Evolutionary conservation across 176 grass and related monocot species (phyloP), one percentile per base, ranked within the genome.

Genomic region (Paspalum notatum): DNA sequence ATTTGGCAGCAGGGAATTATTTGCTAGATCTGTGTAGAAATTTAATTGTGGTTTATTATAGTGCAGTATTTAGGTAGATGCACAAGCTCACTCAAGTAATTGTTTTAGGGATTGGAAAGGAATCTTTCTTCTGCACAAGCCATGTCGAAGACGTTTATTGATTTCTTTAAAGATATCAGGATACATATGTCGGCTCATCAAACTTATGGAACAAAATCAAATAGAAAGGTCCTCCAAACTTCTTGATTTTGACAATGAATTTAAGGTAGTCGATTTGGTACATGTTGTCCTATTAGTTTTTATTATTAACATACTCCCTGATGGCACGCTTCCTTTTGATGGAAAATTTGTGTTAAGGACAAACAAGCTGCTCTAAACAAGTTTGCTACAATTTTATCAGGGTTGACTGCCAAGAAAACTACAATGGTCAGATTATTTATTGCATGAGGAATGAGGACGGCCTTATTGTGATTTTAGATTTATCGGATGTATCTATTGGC

Each of bases 181-280:
- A 52, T 4, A 9, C 82, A 73, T 53, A 71, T 66, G 17, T 80
- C 86, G 46, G 47, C 50, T 90, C 71, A 82, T 80, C n/a, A 71
- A 85, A 59, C 48, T 64, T 68, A 76, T 86, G n/a, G 87, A 96
- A 80, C 87, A 90, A 54, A 90, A 72, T 58, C 77, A 90, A 69
- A 75, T 37, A n/a, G 79, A 89, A 43, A 74, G 63, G 26, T 73
- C 75, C 64, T 64, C 15, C n/a, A n/a, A n/a, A n/a, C n/a, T n/a
- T n/a, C n/a, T n/a, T n/a, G n/a, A n/a, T n/a, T n/a, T n/a, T n/a
- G n/a, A n/a, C n/a, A n/a, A n/a, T n/a, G n/a, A n/a, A n/a, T n/a
- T n/a, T n/a, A n/a, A n/a, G n/a, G n/a, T n/a, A n/a, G n/a, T n/a
- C n/a, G n/a, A n/a, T n/a, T n/a, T 75, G 43, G 51, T 60, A 42